A percentile compares a stretch with the other conserved stretches of the same genome.
These are phyloP conservation scores for Jaenimonas drosophilae DNA, from an alignment of 208 protist genomes.

Conservation along the genomic window DNA sequence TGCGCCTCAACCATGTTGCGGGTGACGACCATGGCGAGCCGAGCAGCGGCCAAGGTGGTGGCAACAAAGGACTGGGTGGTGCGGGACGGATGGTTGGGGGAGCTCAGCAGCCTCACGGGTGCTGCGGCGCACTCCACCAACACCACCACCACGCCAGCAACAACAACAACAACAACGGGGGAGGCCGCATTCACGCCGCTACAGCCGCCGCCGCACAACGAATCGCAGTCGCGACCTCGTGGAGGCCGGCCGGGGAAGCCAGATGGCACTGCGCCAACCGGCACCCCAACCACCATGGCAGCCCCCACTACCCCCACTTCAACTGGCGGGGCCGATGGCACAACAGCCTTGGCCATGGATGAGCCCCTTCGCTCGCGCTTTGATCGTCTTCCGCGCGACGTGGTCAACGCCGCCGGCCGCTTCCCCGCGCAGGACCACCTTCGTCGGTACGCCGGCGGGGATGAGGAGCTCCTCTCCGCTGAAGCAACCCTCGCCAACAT, in stretches of 20 bases:
- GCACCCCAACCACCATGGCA: too few species aligned
- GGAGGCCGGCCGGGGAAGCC: too few species aligned
- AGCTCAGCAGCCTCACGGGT: too few species aligned
- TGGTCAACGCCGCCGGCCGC: neutral
- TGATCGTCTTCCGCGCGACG: neutral
- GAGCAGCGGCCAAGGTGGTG: slow-evolving; percentile 3
- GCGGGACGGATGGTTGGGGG: too few species aligned
- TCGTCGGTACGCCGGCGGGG: neutral
- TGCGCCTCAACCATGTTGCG: slow-evolving; percentile 2
- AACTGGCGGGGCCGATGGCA: neutral
- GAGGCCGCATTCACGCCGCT: too few species aligned
- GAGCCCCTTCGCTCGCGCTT: neutral
- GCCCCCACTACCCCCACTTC: neutral
- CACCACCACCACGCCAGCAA: too few species aligned
- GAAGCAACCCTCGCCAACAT: slow-evolving; percentile 1
- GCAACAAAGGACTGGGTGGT: slow-evolving; percentile 9
- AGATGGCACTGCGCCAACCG: too few species aligned
- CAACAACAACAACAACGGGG: too few species aligned
- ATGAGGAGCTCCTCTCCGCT: slow-evolving; percentile 3
- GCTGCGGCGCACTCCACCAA: too few species aligned
- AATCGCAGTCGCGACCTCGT: too few species aligned
- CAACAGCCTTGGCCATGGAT: neutral
- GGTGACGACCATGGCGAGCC: slow-evolving; percentile 2
- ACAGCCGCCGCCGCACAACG: too few species aligned
- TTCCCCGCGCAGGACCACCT: neutral